Conservation (phyloP, 2,329 filamentous ascomycete species). For the Trichoderma oligosporum region DNA sequence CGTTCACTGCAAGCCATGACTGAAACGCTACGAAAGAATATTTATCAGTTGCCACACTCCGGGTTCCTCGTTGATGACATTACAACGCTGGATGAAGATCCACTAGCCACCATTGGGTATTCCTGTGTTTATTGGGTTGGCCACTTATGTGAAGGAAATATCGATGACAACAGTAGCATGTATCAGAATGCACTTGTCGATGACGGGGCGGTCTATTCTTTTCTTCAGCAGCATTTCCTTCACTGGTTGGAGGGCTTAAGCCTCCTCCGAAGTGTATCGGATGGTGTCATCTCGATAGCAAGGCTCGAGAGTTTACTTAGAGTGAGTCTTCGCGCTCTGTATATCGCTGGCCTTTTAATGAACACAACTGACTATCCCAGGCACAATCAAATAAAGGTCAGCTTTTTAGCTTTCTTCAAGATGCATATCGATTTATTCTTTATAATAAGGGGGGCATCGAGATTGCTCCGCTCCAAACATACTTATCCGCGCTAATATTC, state of each 20-base stretch:
- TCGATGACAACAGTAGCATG: slow-evolving; percentile 17
- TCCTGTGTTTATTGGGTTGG: slow-evolving; percentile 26
- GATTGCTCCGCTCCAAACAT: slow-evolving; percentile 31
- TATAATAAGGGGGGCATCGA: slow-evolving; percentile 27
- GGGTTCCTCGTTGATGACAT: slow-evolving; percentile 6
- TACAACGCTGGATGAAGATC: slow-evolving; percentile 19
- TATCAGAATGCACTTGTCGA: not conserved
- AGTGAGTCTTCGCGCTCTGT: not conserved
- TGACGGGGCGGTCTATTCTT: slow-evolving; percentile 26
- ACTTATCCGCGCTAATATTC: slow-evolving; percentile 33
- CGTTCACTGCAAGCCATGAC: slow-evolving; percentile 18
- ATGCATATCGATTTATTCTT: slow-evolving; percentile 32
- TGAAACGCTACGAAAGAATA: not conserved
- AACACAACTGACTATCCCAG: not conserved
- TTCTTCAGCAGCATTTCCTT: slow-evolving; percentile 36
- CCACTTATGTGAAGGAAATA: slow-evolving; percentile 15
- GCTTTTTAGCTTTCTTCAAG: slow-evolving; percentile 23
- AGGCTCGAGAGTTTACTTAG: slow-evolving; percentile 16
- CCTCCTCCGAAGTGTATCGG: slow-evolving; percentile 28
- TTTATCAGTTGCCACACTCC: slow-evolving; percentile 29
- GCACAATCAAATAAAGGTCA: not conserved
- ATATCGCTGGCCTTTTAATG: not conserved
- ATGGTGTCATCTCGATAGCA: slow-evolving; percentile 20
- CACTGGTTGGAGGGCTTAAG: slow-evolving; percentile 44
- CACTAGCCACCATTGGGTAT: slow-evolving; percentile 21